Percentiles rank a stretch among this genome's conserved stretches.
phyloP scores from a whole-genome alignment of 768 basidiomycete genomes.

The Cyathus striatus region DNA sequence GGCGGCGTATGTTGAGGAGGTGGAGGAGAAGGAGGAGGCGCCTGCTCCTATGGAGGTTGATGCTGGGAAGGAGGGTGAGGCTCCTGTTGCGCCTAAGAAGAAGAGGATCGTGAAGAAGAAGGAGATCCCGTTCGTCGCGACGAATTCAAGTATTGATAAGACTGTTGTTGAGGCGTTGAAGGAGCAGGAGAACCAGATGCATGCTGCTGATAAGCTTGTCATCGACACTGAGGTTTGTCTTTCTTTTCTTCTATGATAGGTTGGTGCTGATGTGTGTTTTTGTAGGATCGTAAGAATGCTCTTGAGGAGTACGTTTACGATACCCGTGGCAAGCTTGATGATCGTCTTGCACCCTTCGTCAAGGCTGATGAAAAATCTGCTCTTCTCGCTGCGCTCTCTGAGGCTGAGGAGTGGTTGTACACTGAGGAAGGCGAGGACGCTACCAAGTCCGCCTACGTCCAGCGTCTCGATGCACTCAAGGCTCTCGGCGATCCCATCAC shows the following conservation, averaged over 20 bases:
- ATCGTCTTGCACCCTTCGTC: constrained; percentile 75
- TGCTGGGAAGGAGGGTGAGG: constrained; percentile 27
- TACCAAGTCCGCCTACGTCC: constrained; percentile 89
- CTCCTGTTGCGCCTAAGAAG: constrained; percentile 76
- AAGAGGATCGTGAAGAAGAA: constrained; percentile 84
- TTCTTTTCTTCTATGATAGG: background rate
- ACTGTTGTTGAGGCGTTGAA: constrained; percentile 55
- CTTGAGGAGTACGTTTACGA: constrained; percentile 99
- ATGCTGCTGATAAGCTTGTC: constrained; percentile 90
- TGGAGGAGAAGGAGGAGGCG: constrained; percentile 71
- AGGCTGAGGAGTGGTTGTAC: constrained; percentile 97
- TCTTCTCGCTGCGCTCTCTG: constrained; percentile 63
- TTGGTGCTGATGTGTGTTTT: constrained; percentile 3
- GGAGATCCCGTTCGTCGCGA: constrained; percentile 69
- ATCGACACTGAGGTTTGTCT: constrained; percentile 87
- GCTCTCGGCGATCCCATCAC: constrained; percentile 83
- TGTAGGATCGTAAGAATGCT: constrained; percentile 93
- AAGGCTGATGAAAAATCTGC: constrained; percentile 72
- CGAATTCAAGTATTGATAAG: constrained; percentile 61
- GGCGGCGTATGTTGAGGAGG: constrained; percentile 77
- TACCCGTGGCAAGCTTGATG: constrained; percentile 87
- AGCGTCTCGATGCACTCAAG: constrained; percentile 79
- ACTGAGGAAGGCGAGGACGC: constrained; percentile 96
- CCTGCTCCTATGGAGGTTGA: constrained; percentile 77
- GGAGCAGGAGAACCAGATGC: constrained; percentile 88